These are phyloP conservation scores for Mycena polygramma DNA, from an alignment of 768 basidiomycete genomes.

Conservation along the genomic window DNA sequence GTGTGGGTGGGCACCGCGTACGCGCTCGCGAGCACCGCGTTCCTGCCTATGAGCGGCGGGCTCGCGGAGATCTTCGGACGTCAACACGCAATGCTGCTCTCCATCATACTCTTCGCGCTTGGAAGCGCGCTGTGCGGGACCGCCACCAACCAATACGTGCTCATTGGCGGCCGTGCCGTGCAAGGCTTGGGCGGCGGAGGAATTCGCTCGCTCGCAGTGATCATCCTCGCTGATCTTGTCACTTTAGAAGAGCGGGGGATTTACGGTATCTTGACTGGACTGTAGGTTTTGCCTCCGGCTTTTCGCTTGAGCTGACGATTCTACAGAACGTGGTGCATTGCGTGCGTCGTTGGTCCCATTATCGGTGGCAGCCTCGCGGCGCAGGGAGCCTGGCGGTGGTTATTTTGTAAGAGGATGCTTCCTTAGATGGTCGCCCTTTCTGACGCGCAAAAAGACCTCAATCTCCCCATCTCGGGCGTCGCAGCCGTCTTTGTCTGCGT, in stretches of 20 bases:
- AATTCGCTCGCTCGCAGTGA: conserved; percentile 38
- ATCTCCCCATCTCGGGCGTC: conserved; percentile 51
- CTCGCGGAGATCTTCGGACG: conserved; percentile 48
- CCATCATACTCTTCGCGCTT: conserved; percentile 40
- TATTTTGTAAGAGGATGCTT: conserved; percentile 48
- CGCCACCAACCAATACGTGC: conserved; percentile 45
- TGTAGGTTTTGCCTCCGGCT: conserved; percentile 38
- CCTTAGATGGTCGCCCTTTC: background rate
- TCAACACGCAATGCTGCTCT: conserved; percentile 43
- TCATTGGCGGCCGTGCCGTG: conserved; percentile 39
- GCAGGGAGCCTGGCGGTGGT: conserved; percentile 54
- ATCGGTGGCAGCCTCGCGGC: conserved; percentile 51
- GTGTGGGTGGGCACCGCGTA: conserved; percentile 57
- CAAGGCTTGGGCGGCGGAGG: conserved; percentile 33
- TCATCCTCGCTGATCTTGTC: conserved; percentile 51
- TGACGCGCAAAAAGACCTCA: conserved; percentile 47
- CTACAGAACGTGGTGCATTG: conserved; percentile 51
- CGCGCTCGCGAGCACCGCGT: conserved; percentile 53
- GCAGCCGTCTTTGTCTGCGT: conserved; percentile 43
- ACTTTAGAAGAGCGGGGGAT: conserved; percentile 49
- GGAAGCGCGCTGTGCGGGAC: conserved; percentile 53
- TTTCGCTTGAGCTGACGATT: background rate
- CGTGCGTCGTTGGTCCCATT: conserved; percentile 48
- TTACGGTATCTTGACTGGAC: conserved; percentile 45
- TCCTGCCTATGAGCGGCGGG: conserved; percentile 53